These are phyloP conservation scores for Cryomyces minteri DNA, from an alignment of 495 filamentous ascomycete species.

Conservation along the genomic window DNA sequence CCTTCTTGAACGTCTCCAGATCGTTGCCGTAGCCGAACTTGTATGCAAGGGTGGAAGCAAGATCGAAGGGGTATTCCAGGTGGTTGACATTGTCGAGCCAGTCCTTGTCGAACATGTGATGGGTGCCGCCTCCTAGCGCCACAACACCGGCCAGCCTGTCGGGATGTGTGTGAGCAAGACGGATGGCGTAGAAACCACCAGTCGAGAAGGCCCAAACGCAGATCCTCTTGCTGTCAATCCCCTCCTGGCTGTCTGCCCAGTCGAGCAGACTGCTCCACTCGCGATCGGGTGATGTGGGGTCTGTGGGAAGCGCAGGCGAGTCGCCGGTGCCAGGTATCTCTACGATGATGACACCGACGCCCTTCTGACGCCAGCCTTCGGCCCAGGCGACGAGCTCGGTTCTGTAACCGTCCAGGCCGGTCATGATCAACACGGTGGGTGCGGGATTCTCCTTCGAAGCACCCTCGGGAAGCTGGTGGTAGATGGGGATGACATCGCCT, in stretches of 20 bases:
- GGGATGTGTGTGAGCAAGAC: conserved; percentile 53
- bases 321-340: conserved; percentile 74
- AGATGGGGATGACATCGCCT: conserved; percentile 40
- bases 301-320: conserved; percentile 43
- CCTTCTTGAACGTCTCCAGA: conserved; percentile 38
- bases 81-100: conserved; percentile 52
- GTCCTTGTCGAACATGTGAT: conserved; percentile 45
- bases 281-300: conserved; percentile 32
- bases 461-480: conserved; percentile 36
- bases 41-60: conserved; percentile 44
- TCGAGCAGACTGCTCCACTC: conserved; percentile 46
- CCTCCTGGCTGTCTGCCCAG: conserved; percentile 38
- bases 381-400: conserved; percentile 59
- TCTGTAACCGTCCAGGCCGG: conserved; percentile 61
- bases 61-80: conserved; percentile 60
- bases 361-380: conserved; percentile 45
- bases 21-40: conserved; percentile 48
- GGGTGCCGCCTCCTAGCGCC: conserved; percentile 54
- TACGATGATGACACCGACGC: conserved; percentile 32
- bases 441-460: conserved; percentile 23
- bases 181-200: conserved; percentile 61
- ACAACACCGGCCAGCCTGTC: conserved; percentile 37
- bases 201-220: conserved; percentile 55
- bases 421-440: conserved; percentile 51
- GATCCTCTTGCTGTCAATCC: conserved; percentile 44